Evolutionary conservation across 2,329 filamentous ascomycete species (phyloP).

Genomic region (Exophiala lecanii-corni): DNA sequence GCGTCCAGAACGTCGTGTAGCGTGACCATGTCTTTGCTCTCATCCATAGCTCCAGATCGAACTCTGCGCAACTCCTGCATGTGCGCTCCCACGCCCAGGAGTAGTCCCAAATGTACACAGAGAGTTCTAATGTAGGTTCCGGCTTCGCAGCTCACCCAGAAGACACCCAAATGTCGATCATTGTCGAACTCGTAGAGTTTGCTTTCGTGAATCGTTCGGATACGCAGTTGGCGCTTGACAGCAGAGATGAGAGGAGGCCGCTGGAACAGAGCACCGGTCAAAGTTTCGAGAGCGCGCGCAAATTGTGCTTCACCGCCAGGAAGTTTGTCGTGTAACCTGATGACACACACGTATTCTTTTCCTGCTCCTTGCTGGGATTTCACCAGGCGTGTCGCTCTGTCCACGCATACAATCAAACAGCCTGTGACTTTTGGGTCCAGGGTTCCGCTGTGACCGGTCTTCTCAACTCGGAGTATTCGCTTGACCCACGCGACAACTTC

Average conservation of each 20-base stretch:
- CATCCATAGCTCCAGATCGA: conserved; percentile 89
- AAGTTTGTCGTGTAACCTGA: conserved; percentile 91
- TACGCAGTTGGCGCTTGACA: conserved; percentile 97
- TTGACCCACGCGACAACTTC: conserved; percentile 99
- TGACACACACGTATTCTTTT: conserved; percentile 97
- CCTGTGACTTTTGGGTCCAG: conserved; percentile 98
- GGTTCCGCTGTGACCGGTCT: conserved; percentile 97
- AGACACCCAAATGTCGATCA: conserved; percentile 91
- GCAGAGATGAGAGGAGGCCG: conserved; percentile 95
- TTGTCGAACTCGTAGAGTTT: conserved; percentile 98
- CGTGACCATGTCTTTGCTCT: conserved; percentile 82
- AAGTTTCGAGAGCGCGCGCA: conserved; percentile 84
- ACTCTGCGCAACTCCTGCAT: conserved; percentile 98
- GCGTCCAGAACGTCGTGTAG: conserved; percentile 94
- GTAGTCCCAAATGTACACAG: conserved; percentile 82
- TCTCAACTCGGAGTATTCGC: conserved; percentile 89
- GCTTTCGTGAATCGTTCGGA: conserved; percentile 96
- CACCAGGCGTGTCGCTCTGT: conserved; percentile 93
- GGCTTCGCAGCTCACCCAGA: conserved; percentile 99
- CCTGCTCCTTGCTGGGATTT: conserved; percentile 98
- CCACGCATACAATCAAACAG: conserved; percentile 90
- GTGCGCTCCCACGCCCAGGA: conserved; percentile 81
- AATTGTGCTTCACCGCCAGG: conserved; percentile 91
- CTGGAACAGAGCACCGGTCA: conserved; percentile 96
- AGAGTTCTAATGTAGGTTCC: conserved; percentile 98